phyloP scores from a whole-genome alignment of 345 rosid species.

The Heritiera littoralis region DNA sequence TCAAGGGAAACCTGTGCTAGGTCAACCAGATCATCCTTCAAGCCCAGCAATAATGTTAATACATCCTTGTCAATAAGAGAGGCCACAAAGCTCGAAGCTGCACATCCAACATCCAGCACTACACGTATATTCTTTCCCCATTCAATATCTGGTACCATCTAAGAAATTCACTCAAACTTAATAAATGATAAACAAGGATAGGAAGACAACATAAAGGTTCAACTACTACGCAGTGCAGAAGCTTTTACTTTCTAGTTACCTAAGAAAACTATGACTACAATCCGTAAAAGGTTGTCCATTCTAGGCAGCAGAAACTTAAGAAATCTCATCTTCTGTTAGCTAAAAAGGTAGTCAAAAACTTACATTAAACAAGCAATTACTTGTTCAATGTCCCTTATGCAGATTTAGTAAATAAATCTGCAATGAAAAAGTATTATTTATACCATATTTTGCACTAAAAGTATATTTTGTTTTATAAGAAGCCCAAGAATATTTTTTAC shows the following conservation, averaged over 20 bases:
- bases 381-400: neutral
- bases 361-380: neutral
- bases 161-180: constrained; percentile 42
- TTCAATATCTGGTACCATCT: constrained; percentile 99
- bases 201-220: constrained; percentile 3
- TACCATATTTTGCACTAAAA: neutral
- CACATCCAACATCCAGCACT: constrained; percentile 79
- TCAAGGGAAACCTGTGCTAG: constrained; percentile 88
- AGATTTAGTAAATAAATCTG: neutral
- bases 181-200: constrained; percentile 22
- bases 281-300: neutral
- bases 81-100: constrained; percentile 72
- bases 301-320: neutral
- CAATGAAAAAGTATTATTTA: neutral
- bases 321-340: constrained; percentile 7
- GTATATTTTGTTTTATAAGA: neutral
- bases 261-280: neutral
- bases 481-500: neutral
- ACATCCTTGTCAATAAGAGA: constrained; percentile 81
- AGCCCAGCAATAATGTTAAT: constrained; percentile 70
- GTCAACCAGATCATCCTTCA: constrained; percentile 90
- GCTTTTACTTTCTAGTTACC: neutral
- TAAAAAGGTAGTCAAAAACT: neutral
- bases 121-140: constrained; percentile 97
- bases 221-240: neutral